phyloP scores from a whole-genome alignment of 148 eudicot genomes.

The Fagopyrum homotropicum region DNA sequence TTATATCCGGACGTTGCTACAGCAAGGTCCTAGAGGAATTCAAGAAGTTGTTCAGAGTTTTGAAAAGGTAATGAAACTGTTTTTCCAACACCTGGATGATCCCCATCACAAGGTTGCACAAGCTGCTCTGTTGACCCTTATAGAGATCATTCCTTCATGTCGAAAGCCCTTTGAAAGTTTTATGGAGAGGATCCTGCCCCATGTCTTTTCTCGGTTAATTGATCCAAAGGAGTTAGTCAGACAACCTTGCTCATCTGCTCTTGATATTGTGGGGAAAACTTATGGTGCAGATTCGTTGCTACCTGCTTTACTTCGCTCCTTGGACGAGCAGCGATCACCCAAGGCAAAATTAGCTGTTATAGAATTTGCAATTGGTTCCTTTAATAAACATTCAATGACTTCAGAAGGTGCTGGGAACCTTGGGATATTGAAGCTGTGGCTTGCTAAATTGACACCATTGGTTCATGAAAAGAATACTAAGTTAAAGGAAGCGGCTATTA shows the following conservation, averaged over 20 bases:
- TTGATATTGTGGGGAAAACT: slow-evolving; percentile 82
- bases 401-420: slow-evolving; percentile 72
- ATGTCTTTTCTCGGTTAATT: slow-evolving; percentile 83
- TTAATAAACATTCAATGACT: slow-evolving; percentile 68
- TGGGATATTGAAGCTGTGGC: slow-evolving; percentile 92
- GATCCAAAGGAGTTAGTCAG: slow-evolving; percentile 95
- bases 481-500: slow-evolving; percentile 83
- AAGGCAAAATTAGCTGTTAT: slow-evolving; percentile 97
- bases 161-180: slow-evolving; percentile 92
- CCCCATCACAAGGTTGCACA: slow-evolving; percentile 99
- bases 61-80: slow-evolving; percentile 97
- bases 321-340: slow-evolving; percentile 97
- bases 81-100: slow-evolving; percentile 95
- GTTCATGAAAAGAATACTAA: slow-evolving; percentile 91
- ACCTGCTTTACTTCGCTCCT: slow-evolving; percentile 93
- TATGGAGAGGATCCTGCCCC: slow-evolving; percentile 94
- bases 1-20: slow-evolving; percentile 68
- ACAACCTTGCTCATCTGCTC: slow-evolving; percentile 79
- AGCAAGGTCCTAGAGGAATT: slow-evolving; percentile 83
- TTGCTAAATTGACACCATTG: slow-evolving; percentile 83
- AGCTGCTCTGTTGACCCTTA: slow-evolving; percentile 96
- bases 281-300: slow-evolving; percentile 89
- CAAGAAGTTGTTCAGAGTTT: slow-evolving; percentile 87
- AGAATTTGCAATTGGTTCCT: slow-evolving; percentile 84
- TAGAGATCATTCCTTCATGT: slow-evolving; percentile 90